phyloP scores from a whole-genome alignment of 2,329 filamentous ascomycete genomes.

The Sarocladium brachiariae region DNA sequence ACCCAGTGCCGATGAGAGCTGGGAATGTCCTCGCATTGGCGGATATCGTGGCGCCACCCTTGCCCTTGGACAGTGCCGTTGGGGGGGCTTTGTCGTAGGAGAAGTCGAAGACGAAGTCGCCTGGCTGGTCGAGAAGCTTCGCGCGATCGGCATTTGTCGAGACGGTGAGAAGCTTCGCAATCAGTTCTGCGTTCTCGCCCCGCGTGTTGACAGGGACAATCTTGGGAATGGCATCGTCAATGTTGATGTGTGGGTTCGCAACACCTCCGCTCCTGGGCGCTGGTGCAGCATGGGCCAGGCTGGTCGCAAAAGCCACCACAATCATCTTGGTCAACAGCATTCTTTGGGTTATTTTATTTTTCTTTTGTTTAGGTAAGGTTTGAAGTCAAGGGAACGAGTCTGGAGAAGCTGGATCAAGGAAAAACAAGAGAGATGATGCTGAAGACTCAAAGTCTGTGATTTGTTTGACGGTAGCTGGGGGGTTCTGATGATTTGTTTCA shows the following conservation, averaged over 20 bases:
- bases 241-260: background rate
- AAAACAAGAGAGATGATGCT: too few relatives aligned
- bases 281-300: background rate
- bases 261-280: background rate
- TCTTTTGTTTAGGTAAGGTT: too few relatives aligned
- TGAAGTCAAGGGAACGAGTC: too few relatives aligned
- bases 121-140: background rate
- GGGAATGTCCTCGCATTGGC: slow-evolving; percentile 52
- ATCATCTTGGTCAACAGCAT: too few relatives aligned
- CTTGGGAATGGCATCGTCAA: background rate
- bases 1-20: slow-evolving; percentile 43
- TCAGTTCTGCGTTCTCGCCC: background rate
- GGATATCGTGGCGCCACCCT: slow-evolving; percentile 41
- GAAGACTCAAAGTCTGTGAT: too few relatives aligned
- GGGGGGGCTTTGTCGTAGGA: slow-evolving; percentile 15
- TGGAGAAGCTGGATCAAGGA: too few relatives aligned
- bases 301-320: background rate
- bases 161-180: background rate
- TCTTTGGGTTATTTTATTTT: too few relatives aligned
- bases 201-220: background rate
- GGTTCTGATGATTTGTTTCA: too few relatives aligned
- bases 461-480: too few relatives aligned
- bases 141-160: background rate
- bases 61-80: slow-evolving; percentile 10
- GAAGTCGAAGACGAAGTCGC: slow-evolving; percentile 45